These are phyloP conservation scores for Vigna angularis DNA, from an alignment of 306 rosid genomes.

Conservation along the genomic window DNA sequence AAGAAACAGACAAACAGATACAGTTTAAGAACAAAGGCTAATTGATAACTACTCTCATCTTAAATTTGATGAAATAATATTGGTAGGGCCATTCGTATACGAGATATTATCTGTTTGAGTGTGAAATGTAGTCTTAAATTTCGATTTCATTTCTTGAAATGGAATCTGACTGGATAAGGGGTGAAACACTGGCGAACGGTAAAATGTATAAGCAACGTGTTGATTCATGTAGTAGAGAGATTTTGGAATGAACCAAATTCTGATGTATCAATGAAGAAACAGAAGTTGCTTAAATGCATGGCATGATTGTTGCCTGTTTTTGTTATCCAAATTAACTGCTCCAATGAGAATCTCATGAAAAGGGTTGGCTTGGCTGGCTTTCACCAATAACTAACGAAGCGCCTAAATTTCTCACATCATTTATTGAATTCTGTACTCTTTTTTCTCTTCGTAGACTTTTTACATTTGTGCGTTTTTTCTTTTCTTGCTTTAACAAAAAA, in stretches of 20 bases:
- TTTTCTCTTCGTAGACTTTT: background rate
- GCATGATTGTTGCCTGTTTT: background rate
- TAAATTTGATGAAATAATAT: too few species aligned
- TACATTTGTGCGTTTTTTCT: too few species aligned
- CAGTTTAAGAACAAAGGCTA: conserved; percentile 4
- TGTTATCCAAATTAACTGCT: background rate
- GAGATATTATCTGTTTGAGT: background rate
- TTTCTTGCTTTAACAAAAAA: background rate
- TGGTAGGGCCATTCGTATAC: background rate
- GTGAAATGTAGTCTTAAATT: background rate
- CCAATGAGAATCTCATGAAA: background rate
- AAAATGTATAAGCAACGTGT: too few species aligned
- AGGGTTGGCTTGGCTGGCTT: background rate
- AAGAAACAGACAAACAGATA: background rate
- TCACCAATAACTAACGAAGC: background rate
- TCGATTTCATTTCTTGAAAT: background rate
- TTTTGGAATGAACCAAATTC: background rate
- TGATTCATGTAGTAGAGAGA: background rate
- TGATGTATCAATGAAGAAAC: background rate
- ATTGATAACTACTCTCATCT: background rate
- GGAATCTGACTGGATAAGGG: conserved; percentile 3
- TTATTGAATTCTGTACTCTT: background rate
- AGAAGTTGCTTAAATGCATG: background rate
- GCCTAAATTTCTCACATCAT: background rate
- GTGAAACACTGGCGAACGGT: background rate